Evolutionary conservation across 805 yeast species (phyloP).

Genomic region (Candida xiaguanensis): DNA sequence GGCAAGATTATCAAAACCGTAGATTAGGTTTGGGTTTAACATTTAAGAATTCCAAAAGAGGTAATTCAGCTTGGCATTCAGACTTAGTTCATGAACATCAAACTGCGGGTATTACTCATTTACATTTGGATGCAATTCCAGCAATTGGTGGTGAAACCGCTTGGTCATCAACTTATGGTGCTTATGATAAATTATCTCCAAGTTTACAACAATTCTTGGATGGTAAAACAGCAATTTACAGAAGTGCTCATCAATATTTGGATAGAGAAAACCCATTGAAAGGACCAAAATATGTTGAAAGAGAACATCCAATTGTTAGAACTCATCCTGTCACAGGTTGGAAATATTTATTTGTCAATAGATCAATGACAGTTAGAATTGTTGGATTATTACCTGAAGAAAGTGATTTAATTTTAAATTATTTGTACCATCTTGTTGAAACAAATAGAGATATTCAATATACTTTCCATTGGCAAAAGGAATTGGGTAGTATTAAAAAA

Average conservation of each 20-base stretch:
- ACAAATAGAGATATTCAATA: slow-evolving; percentile 54
- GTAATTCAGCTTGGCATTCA: slow-evolving; percentile 32
- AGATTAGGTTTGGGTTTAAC: slow-evolving; percentile 24
- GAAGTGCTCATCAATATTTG: slow-evolving; percentile 39
- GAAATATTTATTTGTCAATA: slow-evolving; percentile 55
- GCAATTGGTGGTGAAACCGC: slow-evolving; percentile 52
- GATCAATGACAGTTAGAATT: slow-evolving; percentile 48
- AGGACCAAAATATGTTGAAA: slow-evolving; percentile 46
- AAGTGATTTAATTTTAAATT: slow-evolving; percentile 43
- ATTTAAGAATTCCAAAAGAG: slow-evolving; percentile 23
- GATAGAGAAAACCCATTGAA: slow-evolving; percentile 44
- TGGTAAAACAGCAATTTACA: slow-evolving; percentile 45
- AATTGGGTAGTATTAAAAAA: slow-evolving; percentile 5
- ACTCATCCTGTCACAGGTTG: slow-evolving; percentile 65
- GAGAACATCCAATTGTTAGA: slow-evolving; percentile 59
- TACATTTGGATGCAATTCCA: slow-evolving; percentile 39
- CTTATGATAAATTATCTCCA: slow-evolving; percentile 53
- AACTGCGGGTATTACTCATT: slow-evolving; percentile 37
- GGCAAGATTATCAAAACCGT: slow-evolving; percentile 32
- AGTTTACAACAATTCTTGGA: slow-evolving; percentile 49
- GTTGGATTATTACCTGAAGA: slow-evolving; percentile 52
- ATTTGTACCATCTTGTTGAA: slow-evolving; percentile 45
- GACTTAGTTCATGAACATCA: slow-evolving; percentile 35
- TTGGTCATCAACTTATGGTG: slow-evolving; percentile 59
- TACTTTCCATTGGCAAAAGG: slow-evolving; percentile 44